phyloP scores from a whole-genome alignment of 495 filamentous ascomycete species.

The Lasiosphaeriaceae sp. region DNA sequence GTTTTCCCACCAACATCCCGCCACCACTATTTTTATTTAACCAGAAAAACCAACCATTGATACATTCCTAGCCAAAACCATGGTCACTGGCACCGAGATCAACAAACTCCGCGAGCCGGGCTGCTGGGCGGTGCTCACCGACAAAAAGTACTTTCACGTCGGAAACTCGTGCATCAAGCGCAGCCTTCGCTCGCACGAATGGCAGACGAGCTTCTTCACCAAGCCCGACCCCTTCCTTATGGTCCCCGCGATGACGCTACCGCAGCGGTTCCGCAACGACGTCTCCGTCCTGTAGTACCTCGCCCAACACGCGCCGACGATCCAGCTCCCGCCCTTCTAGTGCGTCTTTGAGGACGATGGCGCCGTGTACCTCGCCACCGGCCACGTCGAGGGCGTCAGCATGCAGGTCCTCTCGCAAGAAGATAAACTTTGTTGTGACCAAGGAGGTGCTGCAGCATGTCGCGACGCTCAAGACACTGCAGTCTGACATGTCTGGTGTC shows the following conservation, averaged over 20 bases:
- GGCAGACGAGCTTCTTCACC: background rate
- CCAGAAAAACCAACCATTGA: too few relatives aligned
- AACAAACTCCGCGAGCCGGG: slow-evolving; percentile 3
- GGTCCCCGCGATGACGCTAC: too few relatives aligned
- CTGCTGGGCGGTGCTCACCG: background rate
- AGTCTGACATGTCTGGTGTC: slow-evolving; percentile 1
- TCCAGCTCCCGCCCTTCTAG: slow-evolving; percentile 1
- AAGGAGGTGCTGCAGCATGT: background rate
- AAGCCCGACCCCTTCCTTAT: background rate
- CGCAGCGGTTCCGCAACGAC: background rate
- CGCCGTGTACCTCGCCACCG: slow-evolving; percentile 1
- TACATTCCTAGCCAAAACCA: too few relatives aligned
- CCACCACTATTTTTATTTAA: too few relatives aligned
- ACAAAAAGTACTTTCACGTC: slow-evolving; percentile 1
- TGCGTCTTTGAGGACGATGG: slow-evolving; percentile 3
- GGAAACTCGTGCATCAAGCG: slow-evolving; percentile 5
- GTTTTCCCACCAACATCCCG: too few relatives aligned
- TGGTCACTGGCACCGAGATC: too few relatives aligned
- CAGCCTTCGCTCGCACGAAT: slow-evolving; percentile 4
- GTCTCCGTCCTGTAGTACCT: background rate
- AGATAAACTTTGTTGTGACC: background rate
- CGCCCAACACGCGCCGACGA: background rate
- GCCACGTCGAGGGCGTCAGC: slow-evolving; percentile 1
- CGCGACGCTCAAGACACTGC: background rate
- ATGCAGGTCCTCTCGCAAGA: background rate